Evolutionary conservation across 495 filamentous ascomycete species (phyloP).

Genomic region (Neurospora hispaniola): DNA sequence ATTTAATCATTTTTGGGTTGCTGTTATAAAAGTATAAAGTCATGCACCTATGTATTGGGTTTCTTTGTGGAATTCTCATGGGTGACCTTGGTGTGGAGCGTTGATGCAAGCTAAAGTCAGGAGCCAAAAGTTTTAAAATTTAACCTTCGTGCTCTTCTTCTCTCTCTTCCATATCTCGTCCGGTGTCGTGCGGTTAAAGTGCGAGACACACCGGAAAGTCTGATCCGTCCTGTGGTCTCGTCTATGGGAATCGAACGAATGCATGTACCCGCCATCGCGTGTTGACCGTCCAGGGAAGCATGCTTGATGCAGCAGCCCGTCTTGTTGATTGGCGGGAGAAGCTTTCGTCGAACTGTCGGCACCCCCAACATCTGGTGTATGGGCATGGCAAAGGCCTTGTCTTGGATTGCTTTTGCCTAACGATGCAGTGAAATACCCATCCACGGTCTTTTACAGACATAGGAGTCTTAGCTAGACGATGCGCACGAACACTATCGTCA

Average conservation of each 20-base stretch:
- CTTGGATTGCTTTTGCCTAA: background rate
- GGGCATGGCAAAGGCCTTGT: background rate
- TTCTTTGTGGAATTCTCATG: background rate
- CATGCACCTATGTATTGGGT: background rate
- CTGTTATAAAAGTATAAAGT: background rate
- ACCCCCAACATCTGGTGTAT: background rate
- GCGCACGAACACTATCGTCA: background rate
- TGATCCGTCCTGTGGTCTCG: background rate
- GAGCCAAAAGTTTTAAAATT: background rate
- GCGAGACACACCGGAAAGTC: background rate
- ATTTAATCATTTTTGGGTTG: background rate
- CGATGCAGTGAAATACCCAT: background rate
- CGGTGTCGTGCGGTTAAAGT: background rate
- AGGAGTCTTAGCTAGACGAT: background rate
- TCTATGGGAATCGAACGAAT: background rate
- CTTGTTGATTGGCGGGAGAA: background rate
- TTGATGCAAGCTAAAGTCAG: background rate
- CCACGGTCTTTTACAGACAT: background rate
- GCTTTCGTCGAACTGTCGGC: background rate
- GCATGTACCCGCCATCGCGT: background rate
- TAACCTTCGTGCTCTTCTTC: background rate
- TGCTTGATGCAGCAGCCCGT: background rate
- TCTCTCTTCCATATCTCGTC: background rate
- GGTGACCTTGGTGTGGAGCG: background rate
- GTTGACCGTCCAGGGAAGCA: background rate